Evolutionary conservation across 2,329 filamentous ascomycete genomes (phyloP).

Genomic region (Aureobasidium pullulans): DNA sequence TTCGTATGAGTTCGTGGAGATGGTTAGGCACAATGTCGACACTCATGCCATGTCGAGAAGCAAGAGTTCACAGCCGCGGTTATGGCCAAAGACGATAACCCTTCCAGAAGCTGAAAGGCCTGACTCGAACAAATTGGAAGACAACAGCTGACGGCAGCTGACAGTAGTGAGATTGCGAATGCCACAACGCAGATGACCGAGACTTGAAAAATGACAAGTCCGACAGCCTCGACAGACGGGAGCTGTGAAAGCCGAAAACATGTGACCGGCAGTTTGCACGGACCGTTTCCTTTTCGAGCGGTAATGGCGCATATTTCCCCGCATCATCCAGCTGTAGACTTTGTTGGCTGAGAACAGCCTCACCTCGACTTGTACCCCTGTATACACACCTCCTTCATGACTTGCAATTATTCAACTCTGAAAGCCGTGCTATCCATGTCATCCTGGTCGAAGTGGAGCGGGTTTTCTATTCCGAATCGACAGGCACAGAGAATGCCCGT

Average conservation of each 20-base stretch:
- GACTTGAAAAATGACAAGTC: background rate
- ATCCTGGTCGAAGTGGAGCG: background rate
- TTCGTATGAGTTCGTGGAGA: background rate
- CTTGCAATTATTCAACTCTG: background rate
- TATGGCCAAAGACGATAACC: background rate
- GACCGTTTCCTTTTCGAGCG: conserved; percentile 3
- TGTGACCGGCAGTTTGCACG: conserved; percentile 3
- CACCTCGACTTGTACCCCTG: background rate
- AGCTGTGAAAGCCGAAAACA: conserved; percentile 1
- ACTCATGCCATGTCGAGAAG: background rate
- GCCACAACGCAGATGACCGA: conserved; percentile 12
- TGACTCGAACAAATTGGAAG: background rate
- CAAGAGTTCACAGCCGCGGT: background rate
- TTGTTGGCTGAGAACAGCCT: background rate
- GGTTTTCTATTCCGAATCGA: background rate
- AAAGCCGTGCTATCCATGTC: background rate
- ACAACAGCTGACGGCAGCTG: background rate
- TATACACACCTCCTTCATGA: background rate
- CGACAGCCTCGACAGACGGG: background rate
- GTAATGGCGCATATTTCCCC: background rate
- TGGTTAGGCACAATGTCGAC: background rate
- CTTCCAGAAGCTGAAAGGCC: background rate
- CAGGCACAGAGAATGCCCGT: background rate
- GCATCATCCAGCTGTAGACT: background rate
- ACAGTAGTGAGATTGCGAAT: background rate